phyloP scores from a whole-genome alignment of 2,329 filamentous ascomycete genomes.

The Cyphellophora attinorum region DNA sequence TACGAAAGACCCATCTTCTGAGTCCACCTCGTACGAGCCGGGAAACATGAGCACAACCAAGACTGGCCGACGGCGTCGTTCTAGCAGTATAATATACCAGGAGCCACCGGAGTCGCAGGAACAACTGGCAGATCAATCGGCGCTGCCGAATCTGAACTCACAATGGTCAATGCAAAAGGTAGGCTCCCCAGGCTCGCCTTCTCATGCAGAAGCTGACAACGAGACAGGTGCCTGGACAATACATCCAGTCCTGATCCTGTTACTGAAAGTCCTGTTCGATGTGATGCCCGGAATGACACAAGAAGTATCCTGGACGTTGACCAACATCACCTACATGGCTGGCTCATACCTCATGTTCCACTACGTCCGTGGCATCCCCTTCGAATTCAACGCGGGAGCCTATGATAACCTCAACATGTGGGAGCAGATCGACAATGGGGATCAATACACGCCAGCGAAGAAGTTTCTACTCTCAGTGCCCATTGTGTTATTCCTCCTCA shows the following conservation, averaged over 20 bases:
- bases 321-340: constrained; percentile 98
- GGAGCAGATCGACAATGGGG: constrained; percentile 99
- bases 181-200: constrained; percentile 23
- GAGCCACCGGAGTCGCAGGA: constrained; percentile 94
- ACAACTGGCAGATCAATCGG: constrained; percentile 93
- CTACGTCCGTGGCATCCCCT: constrained; percentile 93
- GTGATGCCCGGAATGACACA: constrained; percentile 93
- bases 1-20: constrained; percentile 53
- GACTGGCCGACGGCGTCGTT: constrained; percentile 74
- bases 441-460: constrained; percentile 97
- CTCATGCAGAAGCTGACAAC: neutral
- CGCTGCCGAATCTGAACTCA: constrained; percentile 89
- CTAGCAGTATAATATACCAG: constrained; percentile 97
- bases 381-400: constrained; percentile 96
- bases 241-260: constrained; percentile 83
- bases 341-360: constrained; percentile 99
- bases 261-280: constrained; percentile 93
- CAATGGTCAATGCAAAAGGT: constrained; percentile 99
- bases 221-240: constrained; percentile 87
- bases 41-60: constrained; percentile 55
- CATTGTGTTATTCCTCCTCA: constrained; percentile 86
- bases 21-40: constrained; percentile 42
- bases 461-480: constrained; percentile 95
- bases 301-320: constrained; percentile 96
- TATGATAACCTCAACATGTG: constrained; percentile 99